phyloP scores from a whole-genome alignment of 306 rosid genomes.

The Castanea sativa region DNA sequence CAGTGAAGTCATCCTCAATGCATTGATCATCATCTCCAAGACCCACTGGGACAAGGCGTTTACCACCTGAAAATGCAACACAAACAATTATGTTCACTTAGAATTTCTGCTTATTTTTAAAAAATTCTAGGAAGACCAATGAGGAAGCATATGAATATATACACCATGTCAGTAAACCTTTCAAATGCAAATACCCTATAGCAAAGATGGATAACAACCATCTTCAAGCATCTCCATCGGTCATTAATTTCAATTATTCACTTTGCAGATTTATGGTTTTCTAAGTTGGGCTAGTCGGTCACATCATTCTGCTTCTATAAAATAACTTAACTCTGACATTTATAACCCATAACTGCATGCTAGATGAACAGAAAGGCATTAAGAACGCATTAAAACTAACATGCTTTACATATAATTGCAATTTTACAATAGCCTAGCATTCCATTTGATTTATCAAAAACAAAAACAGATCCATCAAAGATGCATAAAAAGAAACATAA shows the following conservation, averaged over 20 bases:
- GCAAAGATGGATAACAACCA: not conserved
- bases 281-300: not conserved
- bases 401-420: too few relatives aligned
- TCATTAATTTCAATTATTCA: not conserved
- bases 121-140: not conserved
- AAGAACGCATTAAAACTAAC: not conserved
- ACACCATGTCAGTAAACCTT: constrained; percentile 2
- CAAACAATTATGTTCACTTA: not conserved
- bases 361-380: not conserved
- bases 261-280: not conserved
- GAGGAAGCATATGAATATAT: constrained; percentile 4
- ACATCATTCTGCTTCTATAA: not conserved
- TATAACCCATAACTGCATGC: not conserved
- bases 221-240: not conserved
- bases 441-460: too few relatives aligned
- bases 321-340: not conserved
- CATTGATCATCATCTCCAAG: constrained; percentile 99
- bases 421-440: too few relatives aligned
- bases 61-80: constrained; percentile 59
- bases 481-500: constrained; percentile 2
- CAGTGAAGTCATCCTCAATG: constrained; percentile 95
- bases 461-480: not conserved
- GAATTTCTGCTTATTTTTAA: not conserved
- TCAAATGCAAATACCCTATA: not conserved
- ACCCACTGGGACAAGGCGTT: constrained; percentile 78